Evolutionary conservation across 305 asterid genomes (phyloP), one percentile per base, ranked within the genome.

Genomic region (Plantago rigida): DNA sequence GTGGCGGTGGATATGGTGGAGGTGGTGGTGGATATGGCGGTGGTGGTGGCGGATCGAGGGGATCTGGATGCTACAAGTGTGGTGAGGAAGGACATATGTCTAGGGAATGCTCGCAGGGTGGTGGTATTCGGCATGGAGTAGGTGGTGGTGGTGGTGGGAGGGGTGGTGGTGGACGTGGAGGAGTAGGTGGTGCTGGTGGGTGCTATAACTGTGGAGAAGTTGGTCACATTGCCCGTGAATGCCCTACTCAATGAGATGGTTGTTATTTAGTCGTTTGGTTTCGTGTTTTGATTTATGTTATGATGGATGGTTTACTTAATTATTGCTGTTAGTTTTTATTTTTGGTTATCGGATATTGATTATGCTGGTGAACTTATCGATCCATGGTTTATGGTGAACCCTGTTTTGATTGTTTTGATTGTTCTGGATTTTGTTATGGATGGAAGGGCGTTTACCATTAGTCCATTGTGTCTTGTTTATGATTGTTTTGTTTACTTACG

Each of bases 31-130:
- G 80, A 0, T 22, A 22, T 22, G 26, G 26, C 1, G 26, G 26
- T 22, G 26, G 26, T 0, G 26, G 26, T 1, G 64, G 75, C 0
- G 75, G 77, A 0, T 51, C 71, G 0, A 71, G 69, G 0, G 75
- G 81, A 0, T 64, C 73, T 0, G 65, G 82, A 0, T 76, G 82
- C 45, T 79, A 54, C 59, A 71, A 56, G 46, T 74, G 82, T 65
- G 82, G 82, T 0, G 82, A 78, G n/a, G 57, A 47, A 2, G 82
- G 80, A 0, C 78, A 73, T 45, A 64, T 73, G 57, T 71, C 71
- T 6, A 44, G 74, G 19, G 74, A 69, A 3, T 73, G 78, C 15
- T 26, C 71, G 0, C 69, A 75, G 67, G 78, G 72, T 0, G 56
- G 64, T 3, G 62, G 71, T 15, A 61, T 48, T 0, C 19, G 71